phyloP scores from a whole-genome alignment of 2,329 filamentous ascomycete species.

The Neonectria ditissima region DNA sequence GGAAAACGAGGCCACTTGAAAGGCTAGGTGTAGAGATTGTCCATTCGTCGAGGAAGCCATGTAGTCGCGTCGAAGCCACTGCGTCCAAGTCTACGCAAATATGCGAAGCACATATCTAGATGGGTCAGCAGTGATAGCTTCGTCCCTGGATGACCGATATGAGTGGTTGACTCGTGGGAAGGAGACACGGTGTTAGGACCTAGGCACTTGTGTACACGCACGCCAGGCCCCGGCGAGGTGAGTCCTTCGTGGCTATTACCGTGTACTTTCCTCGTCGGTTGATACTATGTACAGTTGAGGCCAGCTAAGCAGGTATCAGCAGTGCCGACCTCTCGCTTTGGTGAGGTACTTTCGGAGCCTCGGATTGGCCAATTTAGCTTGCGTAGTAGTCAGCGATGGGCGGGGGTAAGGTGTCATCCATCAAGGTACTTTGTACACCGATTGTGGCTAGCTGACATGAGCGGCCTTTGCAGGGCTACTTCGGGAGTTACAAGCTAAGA shows the following conservation, averaged over 20 bases:
- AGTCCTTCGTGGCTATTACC: not conserved
- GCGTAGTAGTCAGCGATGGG: not conserved
- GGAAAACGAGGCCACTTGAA: not conserved
- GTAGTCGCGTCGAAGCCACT: constrained; percentile 24
- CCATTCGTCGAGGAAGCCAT: constrained; percentile 12
- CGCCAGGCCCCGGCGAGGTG: not conserved
- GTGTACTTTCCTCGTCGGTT: constrained; percentile 6
- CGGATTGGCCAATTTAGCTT: not conserved
- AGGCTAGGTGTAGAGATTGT: not conserved
- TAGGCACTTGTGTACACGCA: not conserved
- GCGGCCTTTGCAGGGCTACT: not conserved
- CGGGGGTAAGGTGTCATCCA: constrained; percentile 7
- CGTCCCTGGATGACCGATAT: constrained; percentile 13
- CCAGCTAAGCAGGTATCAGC: constrained; percentile 13
- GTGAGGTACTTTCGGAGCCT: constrained; percentile 18
- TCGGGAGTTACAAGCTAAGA: not conserved
- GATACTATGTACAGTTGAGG: constrained; percentile 13
- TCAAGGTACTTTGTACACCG: constrained; percentile 5
- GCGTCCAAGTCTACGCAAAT: constrained; percentile 5
- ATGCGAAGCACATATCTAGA: not conserved
- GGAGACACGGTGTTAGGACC: not conserved
- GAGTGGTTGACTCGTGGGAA: constrained; percentile 8
- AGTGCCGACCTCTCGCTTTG: constrained; percentile 11
- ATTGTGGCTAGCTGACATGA: not conserved
- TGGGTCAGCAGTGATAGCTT: constrained; percentile 8